A percentile compares a stretch with the other conserved stretches of the same genome.
Conservation (phyloP, 2,329 filamentous ascomycete genomes). For the Botrytis paeoniae region DNA sequence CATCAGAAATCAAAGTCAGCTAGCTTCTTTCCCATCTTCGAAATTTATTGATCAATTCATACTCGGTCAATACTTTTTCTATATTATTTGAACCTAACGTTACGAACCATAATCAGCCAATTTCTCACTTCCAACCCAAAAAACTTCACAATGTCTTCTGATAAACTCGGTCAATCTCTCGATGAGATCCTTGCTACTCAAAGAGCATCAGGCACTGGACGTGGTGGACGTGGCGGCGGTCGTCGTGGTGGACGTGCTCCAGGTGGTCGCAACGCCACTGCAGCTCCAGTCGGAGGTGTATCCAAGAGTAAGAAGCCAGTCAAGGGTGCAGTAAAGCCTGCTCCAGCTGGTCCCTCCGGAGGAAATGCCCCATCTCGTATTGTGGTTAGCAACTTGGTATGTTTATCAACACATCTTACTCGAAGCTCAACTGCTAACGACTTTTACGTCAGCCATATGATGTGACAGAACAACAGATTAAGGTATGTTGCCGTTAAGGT, state of each 20-base stretch:
- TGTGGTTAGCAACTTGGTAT: conserved; percentile 88
- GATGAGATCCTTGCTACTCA: conserved; percentile 87
- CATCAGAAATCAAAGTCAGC: conserved; percentile 34
- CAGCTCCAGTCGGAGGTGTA: conserved; percentile 77
- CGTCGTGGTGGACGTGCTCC: conserved; percentile 44
- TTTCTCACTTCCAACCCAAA: conserved; percentile 27
- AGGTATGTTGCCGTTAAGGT: conserved; percentile 99
- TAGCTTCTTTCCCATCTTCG: conserved; percentile 29
- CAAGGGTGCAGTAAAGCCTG: conserved; percentile 59
- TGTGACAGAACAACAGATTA: conserved; percentile 95
- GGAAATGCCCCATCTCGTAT: conserved; percentile 72
- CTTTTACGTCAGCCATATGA: conserved; percentile 70
- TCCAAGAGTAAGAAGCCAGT: conserved; percentile 67
- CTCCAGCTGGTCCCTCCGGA: conserved; percentile 61
- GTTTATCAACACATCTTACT: conserved; percentile 38
- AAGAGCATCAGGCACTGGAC: conserved; percentile 26
- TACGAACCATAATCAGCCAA: conserved; percentile 31
- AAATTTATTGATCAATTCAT: conserved; percentile 27
- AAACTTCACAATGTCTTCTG: conserved; percentile 73
- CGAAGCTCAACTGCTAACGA: conserved; percentile 13
- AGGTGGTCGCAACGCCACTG: conserved; percentile 44
- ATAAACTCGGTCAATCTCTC: conserved; percentile 94
- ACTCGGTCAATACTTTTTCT: conserved; percentile 29
- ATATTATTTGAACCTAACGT: conserved; percentile 36
- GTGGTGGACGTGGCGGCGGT: conserved; percentile 43